Evolutionary conservation across 352 stramenopile genomes (phyloP).

Genomic region (Phytopythium montanum): DNA sequence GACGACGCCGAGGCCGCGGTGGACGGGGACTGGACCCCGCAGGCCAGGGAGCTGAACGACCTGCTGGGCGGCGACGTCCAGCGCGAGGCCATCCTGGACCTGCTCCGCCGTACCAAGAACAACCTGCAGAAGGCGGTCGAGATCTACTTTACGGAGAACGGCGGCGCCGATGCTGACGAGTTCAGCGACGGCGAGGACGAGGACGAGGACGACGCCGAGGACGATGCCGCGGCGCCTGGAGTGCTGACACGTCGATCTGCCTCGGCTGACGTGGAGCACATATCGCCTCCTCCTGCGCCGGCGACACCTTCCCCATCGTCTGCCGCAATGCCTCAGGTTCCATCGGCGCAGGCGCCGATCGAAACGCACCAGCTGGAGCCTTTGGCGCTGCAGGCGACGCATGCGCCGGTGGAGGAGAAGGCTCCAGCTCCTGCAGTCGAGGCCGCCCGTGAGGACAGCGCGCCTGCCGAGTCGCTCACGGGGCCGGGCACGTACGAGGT

Average conservation of each 20-base stretch:
- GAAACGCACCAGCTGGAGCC: constrained; percentile 55
- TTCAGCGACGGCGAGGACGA: constrained; percentile 46
- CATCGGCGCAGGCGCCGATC: constrained; percentile 42
- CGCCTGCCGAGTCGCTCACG: constrained; percentile 40
- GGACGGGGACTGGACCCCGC: constrained; percentile 39
- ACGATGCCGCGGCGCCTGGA: constrained; percentile 14
- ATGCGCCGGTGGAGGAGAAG: constrained; percentile 5
- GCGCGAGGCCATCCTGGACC: constrained; percentile 41
- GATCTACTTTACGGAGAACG: constrained; percentile 74
- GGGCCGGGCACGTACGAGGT: constrained; percentile 77
- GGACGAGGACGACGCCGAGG: constrained; percentile 35
- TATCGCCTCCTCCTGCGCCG: constrained; percentile 14
- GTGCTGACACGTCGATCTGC: background rate
- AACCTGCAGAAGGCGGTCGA: constrained; percentile 78
- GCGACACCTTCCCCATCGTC: constrained; percentile 29
- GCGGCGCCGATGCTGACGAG: constrained; percentile 22
- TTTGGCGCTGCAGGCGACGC: constrained; percentile 26
- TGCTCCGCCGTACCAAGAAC: constrained; percentile 63
- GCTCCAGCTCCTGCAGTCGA: constrained; percentile 5
- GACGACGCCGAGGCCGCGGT: constrained; percentile 26
- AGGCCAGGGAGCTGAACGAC: constrained; percentile 61
- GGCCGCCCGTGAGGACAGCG: constrained; percentile 7
- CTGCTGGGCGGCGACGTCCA: constrained; percentile 67
- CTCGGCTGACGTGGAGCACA: constrained; percentile 15
- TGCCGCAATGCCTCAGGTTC: constrained; percentile 24